A percentile compares a stretch with the other conserved stretches of the same genome.
Conservation (phyloP, 2,329 filamentous ascomycete species). For the Neurospora sp. region DNA sequence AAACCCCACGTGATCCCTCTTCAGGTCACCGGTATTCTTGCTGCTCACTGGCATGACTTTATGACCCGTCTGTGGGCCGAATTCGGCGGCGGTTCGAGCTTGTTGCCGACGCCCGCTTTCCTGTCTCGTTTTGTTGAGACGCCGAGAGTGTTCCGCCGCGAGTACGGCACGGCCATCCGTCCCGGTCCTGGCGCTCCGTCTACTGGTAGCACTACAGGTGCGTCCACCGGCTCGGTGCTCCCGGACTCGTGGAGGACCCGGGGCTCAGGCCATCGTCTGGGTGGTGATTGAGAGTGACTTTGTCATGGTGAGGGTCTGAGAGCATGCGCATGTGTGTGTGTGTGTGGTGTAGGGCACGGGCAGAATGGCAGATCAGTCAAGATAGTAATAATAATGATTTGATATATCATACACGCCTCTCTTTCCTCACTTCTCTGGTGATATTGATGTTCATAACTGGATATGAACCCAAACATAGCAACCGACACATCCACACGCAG, state of each 20-base stretch:
- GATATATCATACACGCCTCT: not conserved
- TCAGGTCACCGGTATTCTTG: slow-evolving; percentile 69
- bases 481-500: not conserved
- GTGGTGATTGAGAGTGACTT: slow-evolving; percentile 27
- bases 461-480: not conserved
- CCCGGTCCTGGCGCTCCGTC: slow-evolving; percentile 20
- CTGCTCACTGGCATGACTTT: slow-evolving; percentile 87
- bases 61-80: slow-evolving; percentile 78
- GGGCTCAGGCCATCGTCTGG: slow-evolving; percentile 53
- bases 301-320: not conserved
- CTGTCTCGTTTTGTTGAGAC: slow-evolving; percentile 57
- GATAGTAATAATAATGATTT: not conserved
- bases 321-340: not conserved
- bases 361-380: not conserved
- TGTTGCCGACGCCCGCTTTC: slow-evolving; percentile 63
- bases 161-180: slow-evolving; percentile 54
- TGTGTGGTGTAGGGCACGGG: not conserved
- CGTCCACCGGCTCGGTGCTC: slow-evolving; percentile 37
- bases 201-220: slow-evolving; percentile 31
- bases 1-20: slow-evolving; percentile 47
- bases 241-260: slow-evolving; percentile 56
- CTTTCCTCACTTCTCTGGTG: not conserved
- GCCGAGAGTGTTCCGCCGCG: slow-evolving; percentile 36
- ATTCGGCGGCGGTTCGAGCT: slow-evolving; percentile 74
- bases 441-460: not conserved